Evolutionary conservation across 192 early-diverging fungal genomes (phyloP).

Genomic region (Coemansia sp.): DNA sequence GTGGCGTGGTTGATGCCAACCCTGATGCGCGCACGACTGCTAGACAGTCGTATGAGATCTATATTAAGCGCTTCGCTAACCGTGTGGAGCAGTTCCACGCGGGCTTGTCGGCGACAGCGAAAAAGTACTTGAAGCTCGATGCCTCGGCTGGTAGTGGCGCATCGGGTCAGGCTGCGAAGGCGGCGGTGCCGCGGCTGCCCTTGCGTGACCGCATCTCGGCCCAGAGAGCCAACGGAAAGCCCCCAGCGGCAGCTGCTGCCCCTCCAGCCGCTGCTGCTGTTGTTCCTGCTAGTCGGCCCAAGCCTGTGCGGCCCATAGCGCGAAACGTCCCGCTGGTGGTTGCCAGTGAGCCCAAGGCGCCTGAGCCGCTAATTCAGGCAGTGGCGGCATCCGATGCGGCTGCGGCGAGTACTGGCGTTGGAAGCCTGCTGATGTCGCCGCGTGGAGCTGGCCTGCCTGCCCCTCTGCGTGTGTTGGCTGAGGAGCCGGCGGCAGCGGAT

Average conservation of each 20-base stretch:
- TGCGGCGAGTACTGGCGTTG: conserved; percentile 18
- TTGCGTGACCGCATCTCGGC: conserved; percentile 32
- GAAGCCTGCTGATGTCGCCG: conserved; percentile 38
- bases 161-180: background rate
- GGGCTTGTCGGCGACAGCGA: conserved; percentile 36
- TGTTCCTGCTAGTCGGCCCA: conserved; percentile 15
- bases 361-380: background rate
- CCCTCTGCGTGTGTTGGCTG: conserved; percentile 20
- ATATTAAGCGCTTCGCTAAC: conserved; percentile 41
- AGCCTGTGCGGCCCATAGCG: conserved; percentile 38
- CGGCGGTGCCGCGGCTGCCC: conserved; percentile 11
- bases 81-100: conserved; percentile 40
- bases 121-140: conserved; percentile 46
- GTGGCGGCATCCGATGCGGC: background rate
- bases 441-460: conserved; percentile 14
- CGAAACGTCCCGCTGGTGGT: conserved; percentile 17
- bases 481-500: conserved; percentile 10
- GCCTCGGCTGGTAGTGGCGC: background rate
- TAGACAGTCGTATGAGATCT: conserved; percentile 44
- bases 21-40: conserved; percentile 46
- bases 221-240: conserved; percentile 18
- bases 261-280: background rate
- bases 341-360: background rate
- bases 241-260: background rate
- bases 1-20: conserved; percentile 45